Evolutionary conservation across 768 basidiomycete species (phyloP).

Genomic region (Cubamyces lactineus): DNA sequence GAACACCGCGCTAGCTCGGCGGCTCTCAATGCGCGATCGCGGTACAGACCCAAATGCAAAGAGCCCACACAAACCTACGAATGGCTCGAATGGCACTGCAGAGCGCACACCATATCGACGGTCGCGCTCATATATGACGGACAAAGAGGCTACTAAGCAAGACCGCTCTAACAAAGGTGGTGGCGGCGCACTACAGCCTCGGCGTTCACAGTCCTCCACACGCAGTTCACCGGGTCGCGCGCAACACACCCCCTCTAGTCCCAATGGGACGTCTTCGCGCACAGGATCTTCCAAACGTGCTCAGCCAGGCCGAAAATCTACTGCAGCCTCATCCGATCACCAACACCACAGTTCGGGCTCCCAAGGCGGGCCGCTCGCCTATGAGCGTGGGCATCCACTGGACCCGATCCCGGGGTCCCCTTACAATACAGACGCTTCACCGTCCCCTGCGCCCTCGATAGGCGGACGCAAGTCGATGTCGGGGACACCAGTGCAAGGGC

Average conservation of each 20-base stretch:
- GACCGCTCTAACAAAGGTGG: conserved; percentile 6
- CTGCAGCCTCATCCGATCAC: conserved; percentile 22
- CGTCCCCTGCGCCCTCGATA: conserved; percentile 43
- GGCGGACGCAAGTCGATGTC: conserved; percentile 45
- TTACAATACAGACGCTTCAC: conserved; percentile 62
- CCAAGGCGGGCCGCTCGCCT: conserved; percentile 28
- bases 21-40: conserved; percentile 50
- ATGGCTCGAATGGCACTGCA: background rate
- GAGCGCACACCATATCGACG: conserved; percentile 30
- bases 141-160: conserved; percentile 17
- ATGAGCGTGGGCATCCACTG: conserved; percentile 35
- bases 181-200: conserved; percentile 15
- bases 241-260: conserved; percentile 12
- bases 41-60: conserved; percentile 3
- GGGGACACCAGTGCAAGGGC: conserved; percentile 38
- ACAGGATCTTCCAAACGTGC: conserved; percentile 11
- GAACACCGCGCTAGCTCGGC: conserved; percentile 73
- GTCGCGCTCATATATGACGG: conserved; percentile 29
- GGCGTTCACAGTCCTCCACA: conserved; percentile 33
- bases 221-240: conserved; percentile 27
- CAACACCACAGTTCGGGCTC: conserved; percentile 17
- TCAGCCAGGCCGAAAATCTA: conserved; percentile 16
- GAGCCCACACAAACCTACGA: conserved; percentile 13
- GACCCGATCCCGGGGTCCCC: conserved; percentile 56
- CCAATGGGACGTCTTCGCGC: conserved; percentile 8